These are phyloP conservation scores for Aspergillus uvarum DNA, from an alignment of 2,329 filamentous ascomycete species.

Conservation along the genomic window DNA sequence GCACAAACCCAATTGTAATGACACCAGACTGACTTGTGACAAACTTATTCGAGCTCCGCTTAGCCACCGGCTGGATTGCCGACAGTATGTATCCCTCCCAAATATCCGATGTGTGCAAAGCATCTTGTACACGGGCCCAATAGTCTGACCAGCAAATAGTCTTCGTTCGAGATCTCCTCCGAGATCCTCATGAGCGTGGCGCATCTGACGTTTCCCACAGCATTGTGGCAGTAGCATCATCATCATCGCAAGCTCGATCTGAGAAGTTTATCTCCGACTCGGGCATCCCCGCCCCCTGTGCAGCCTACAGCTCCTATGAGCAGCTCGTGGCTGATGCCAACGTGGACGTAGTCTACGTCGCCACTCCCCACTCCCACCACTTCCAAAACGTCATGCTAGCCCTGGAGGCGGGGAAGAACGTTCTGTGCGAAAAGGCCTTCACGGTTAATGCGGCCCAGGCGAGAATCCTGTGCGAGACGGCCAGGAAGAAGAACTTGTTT, in stretches of 20 bases:
- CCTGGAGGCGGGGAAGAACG: constrained; percentile 78
- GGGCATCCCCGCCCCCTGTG: constrained; percentile 65
- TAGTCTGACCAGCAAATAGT: constrained; percentile 30
- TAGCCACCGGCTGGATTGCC: constrained; percentile 48
- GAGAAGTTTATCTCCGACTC: constrained; percentile 70
- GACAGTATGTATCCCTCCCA: constrained; percentile 28
- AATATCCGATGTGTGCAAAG: not conserved
- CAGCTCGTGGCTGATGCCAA: constrained; percentile 76
- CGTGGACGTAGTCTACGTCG: constrained; percentile 84
- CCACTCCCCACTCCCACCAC: constrained; percentile 88
- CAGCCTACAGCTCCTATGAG: constrained; percentile 76
- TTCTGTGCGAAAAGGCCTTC: constrained; percentile 88
- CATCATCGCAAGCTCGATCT: constrained; percentile 68
- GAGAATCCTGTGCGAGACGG: constrained; percentile 68
- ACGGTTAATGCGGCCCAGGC: constrained; percentile 80
- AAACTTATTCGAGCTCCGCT: constrained; percentile 6
- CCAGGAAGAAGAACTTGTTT: constrained; percentile 70
- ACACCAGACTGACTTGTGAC: constrained; percentile 16
- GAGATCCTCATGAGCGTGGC: constrained; percentile 67
- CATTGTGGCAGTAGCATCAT: constrained; percentile 77
- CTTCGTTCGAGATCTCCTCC: constrained; percentile 76
- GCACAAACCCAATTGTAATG: not conserved
- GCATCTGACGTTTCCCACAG: constrained; percentile 73
- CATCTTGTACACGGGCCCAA: not conserved
- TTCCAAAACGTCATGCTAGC: constrained; percentile 89